Base-by-base conservation (phyloP, 2,329 filamentous ascomycete genomes). In the Phoma herbarum region DNA sequence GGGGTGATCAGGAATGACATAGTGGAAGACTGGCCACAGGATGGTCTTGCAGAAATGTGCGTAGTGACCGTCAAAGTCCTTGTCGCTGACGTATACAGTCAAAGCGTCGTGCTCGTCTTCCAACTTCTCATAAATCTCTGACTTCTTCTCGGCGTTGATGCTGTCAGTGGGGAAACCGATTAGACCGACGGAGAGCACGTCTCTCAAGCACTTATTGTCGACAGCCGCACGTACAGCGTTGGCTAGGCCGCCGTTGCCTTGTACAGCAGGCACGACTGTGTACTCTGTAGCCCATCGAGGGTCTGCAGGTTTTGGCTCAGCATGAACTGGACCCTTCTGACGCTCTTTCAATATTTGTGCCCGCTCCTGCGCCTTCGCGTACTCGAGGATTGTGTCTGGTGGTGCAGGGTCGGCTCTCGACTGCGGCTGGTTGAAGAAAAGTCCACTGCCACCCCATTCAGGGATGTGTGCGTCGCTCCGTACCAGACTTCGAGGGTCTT, bases 21-120 rank as follows among this genome's bases (percentile, higher is more conserved):
- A 98, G 79, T 98, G 93, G 78, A 98, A 96, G 60, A 97, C 93
- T 1, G 94, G 94, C 94, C 94, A 98, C 7, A 98, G 83, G 54
- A 98, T 97, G 73, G 94, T 92, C 81, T 98, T 98, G 88, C 93
- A 97, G 75, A 95, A 98, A 78, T 97, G 93, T 12, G 90, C 87
- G 74, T 98, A 98, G 78, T 97, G 93, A 1, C 93, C 93, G 71
- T 97, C 90, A 73, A 97, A 93, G 77, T 98, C 93, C 73, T 90
- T 92, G 79, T 98, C 94, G 60, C 88, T 90, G 76, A 91, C 90
- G 75, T 90, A 96, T 31, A 97, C 93, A 2, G 90, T 88, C 65
- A 96, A 78, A 69, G 92, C 93, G 67, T 95, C 88, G 75, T 91
- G 89, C 72, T 97, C 91, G 25, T 89, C 90, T 47, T 91, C 88